These are phyloP conservation scores for Atkinsonella texensis DNA, from an alignment of 2,329 filamentous ascomycete species.

Conservation along the genomic window DNA sequence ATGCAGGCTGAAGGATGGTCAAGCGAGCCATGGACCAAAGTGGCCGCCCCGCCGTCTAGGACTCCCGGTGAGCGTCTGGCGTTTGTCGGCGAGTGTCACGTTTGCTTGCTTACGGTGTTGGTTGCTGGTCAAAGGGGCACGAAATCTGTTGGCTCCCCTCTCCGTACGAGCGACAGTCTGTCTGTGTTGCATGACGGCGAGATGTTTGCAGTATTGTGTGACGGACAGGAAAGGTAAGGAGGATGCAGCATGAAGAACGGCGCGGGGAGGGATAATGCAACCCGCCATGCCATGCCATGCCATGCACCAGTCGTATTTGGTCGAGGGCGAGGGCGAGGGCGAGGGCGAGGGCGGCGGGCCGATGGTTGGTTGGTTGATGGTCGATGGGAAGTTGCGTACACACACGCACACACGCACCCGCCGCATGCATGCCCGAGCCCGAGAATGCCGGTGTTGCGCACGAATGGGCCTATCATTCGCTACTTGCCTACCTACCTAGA, in stretches of 20 bases:
- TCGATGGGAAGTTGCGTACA: background rate
- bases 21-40: background rate
- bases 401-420: too few relatives aligned
- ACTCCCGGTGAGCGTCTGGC: too few relatives aligned
- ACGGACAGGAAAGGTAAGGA: background rate
- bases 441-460: background rate
- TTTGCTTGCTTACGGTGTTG: background rate
- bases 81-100: background rate
- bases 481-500: too few relatives aligned
- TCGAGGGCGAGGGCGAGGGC: background rate
- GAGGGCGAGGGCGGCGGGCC: background rate
- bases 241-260: too few relatives aligned
- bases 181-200: background rate
- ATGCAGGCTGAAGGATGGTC: too few relatives aligned
- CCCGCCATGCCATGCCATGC: too few relatives aligned
- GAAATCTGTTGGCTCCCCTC: background rate
- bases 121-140: background rate
- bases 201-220: background rate
- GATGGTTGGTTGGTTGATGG: background rate
- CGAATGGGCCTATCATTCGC: too few relatives aligned
- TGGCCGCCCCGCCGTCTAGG: background rate
- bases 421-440: too few relatives aligned
- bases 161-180: background rate
- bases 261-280: background rate
- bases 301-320: background rate